phyloP scores from a whole-genome alignment of 768 basidiomycete species.

The Calocybe gangraenosa region DNA sequence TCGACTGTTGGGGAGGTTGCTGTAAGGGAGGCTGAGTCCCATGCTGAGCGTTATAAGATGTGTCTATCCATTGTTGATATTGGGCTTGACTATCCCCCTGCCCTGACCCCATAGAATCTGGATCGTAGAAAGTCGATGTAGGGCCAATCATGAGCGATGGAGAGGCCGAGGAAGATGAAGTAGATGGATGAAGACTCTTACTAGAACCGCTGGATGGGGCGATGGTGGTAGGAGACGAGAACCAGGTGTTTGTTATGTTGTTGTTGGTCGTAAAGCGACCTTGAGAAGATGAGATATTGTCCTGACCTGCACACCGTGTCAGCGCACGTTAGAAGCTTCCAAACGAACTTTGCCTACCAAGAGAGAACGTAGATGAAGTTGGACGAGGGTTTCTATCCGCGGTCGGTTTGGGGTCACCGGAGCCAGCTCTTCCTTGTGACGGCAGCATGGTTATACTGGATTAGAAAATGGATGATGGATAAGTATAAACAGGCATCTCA shows the following conservation, averaged over 20 bases:
- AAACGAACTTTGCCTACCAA: conserved; percentile 17
- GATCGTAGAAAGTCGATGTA: conserved; percentile 50
- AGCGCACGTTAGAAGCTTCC: conserved; percentile 5
- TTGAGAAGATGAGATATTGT: conserved; percentile 4
- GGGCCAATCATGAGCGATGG: conserved; percentile 49
- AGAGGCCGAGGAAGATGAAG: conserved; percentile 18
- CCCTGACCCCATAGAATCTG: conserved; percentile 29
- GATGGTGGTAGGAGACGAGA: conserved; percentile 9
- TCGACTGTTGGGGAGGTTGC: conserved; percentile 16
- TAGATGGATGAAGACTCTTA: conserved; percentile 8
- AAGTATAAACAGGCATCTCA: conserved; percentile 20
- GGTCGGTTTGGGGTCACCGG: conserved; percentile 26
- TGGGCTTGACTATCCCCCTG: conserved; percentile 25
- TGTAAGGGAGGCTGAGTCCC: conserved; percentile 24
- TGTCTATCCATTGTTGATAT: conserved; percentile 40
- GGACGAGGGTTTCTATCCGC: conserved; percentile 19
- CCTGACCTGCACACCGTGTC: conserved; percentile 11
- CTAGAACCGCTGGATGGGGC: conserved; percentile 16
- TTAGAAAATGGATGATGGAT: conserved; percentile 13
- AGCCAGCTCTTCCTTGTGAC: conserved; percentile 28
- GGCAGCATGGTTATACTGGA: conserved; percentile 24
- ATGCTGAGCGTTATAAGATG: conserved; percentile 23
- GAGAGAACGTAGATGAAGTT: conserved; percentile 18
- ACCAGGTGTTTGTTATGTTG: conserved; percentile 11
- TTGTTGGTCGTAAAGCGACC: conserved; percentile 6